Evolutionary conservation across 2,329 filamentous ascomycete species (phyloP), one percentile per base, ranked within the genome.

Genomic region (Amauroascus niger): DNA sequence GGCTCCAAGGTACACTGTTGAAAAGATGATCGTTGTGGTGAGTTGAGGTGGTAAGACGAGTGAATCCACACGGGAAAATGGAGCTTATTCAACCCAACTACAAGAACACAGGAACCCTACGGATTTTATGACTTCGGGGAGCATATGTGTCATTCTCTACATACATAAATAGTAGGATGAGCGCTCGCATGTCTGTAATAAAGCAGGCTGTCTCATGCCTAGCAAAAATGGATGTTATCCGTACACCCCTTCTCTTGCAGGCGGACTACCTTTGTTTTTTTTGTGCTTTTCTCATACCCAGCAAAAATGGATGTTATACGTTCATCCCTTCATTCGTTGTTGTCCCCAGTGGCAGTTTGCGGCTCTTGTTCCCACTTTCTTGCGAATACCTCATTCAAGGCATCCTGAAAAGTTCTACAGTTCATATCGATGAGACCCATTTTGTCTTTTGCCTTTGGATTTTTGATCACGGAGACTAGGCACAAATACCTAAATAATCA

Each of bases 381-480:
- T 6, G 75, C 76, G 57, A 84, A 82, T 4, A 84, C 79, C 57
- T 83, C 75, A 55, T 79, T 76, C 49, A 84, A 67, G 0, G 80
- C 80, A 35, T 82, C 77, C 61, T 83, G 79, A 60, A 84, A 80
- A 1, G 81, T 76, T 46, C 79, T 76, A 35, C 81, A 80, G 58
- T 84, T 84, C 73, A 84, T 83, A 63, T 84, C 81, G 57, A 84
- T 81, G 47, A 84, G 67, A 0, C 79, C 79, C 56, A 82, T 81
- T 66, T 81, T 82, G 60, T 82, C 78, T 43, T 78, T 78, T 8
- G 80, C 78, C 56, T 80, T 80, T n/a, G 80, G 78, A 58, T 83
- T 79, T 33, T 80, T 79, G 69, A 84, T 83, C 26, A 84, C 74
- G 40, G 80, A 82, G 14, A 84, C 79, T 33, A 84, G 72, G 43